Base-by-base conservation (phyloP, 257 asterid genomes). In the Plectranthus barbatus region DNA sequence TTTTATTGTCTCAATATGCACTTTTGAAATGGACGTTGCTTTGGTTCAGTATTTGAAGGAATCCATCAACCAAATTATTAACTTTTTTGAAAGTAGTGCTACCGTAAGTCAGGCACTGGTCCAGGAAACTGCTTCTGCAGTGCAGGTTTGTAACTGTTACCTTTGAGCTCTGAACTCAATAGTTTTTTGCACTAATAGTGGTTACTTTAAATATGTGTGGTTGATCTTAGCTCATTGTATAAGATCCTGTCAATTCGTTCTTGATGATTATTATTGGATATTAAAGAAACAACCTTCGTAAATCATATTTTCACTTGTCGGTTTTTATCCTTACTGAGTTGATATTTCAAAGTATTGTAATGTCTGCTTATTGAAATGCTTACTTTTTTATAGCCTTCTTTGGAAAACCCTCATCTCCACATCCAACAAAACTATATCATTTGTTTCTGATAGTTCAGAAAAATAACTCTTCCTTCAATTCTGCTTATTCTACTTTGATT, bases 81-180 rank as follows among this genome's bases (percentile, higher is more conserved):
- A 83, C 81, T 92, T 92, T 66, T 92, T 89, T 59, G 77, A 83
- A 83, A 89, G 89, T 75, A 84, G 82, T 54, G 80, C 86, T 53
- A 79, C 94, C 73, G 95, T 89, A 48, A 89, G 96, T 77, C 96
- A 85, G 79, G 76, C 91, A 59, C 76, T 92, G 75, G 99, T 86
- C 62, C 83, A 84, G 84, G 99, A 87, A 77, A 92, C 99, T 64
- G 95, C 96, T 64, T 94, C 97, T 60, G 99, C 95, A 0, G 90
- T 92, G 71, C 99, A 92, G 97, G 99, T 91, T 62, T 68, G 82
- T 66, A n/a, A n/a, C 64, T 23, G 52, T 17, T 18, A 61, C 61
- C 46, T 77, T 69, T 20, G 31, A 60, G 59, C 31, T 53, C 31
- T 62, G 39, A 9, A 49, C 41, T 64, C 26, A 48, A 62, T 53